These are phyloP conservation scores for Curvularia sp. DNA, from an alignment of 2,329 filamentous ascomycete species.

Conservation along the genomic window DNA sequence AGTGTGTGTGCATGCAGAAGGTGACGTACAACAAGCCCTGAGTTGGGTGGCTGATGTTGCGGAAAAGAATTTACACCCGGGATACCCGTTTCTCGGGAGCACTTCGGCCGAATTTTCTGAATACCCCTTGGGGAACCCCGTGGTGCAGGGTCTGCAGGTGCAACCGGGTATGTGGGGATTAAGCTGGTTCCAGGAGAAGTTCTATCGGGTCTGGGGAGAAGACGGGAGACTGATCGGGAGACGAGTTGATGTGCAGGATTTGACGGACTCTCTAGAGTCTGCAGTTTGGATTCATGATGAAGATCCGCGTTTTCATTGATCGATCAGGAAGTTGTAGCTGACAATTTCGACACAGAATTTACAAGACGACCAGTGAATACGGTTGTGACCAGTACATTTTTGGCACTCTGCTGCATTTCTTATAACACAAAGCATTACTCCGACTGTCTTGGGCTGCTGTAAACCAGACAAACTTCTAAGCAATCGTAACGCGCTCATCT, in stretches of 20 bases:
- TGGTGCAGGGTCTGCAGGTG: not conserved
- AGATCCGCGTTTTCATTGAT: not conserved
- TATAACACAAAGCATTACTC: not conserved
- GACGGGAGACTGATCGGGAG: not conserved
- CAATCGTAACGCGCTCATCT: slow-evolving; percentile 23
- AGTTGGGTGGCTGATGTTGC: not conserved
- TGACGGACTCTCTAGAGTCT: not conserved
- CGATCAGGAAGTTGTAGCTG: not conserved
- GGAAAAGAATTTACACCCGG: not conserved
- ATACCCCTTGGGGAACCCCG: not conserved
- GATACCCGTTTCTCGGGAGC: not conserved
- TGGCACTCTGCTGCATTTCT: not conserved
- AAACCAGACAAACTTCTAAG: slow-evolving; percentile 6
- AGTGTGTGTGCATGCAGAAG: not conserved
- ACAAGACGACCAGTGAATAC: not conserved
- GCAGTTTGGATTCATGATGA: not conserved
- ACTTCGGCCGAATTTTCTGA: not conserved
- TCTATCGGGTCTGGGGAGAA: not conserved
- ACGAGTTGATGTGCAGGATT: not conserved
- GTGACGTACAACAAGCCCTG: not conserved
- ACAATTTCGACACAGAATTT: not conserved
- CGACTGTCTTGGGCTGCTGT: not conserved
- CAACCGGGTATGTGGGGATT: not conserved
- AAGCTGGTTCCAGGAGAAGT: not conserved
- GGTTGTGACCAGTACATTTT: not conserved